A percentile compares a stretch with the other conserved stretches of the same genome.
These are phyloP conservation scores for Penicillium sp. DNA, from an alignment of 2,329 filamentous ascomycete genomes.

Conservation along the genomic window DNA sequence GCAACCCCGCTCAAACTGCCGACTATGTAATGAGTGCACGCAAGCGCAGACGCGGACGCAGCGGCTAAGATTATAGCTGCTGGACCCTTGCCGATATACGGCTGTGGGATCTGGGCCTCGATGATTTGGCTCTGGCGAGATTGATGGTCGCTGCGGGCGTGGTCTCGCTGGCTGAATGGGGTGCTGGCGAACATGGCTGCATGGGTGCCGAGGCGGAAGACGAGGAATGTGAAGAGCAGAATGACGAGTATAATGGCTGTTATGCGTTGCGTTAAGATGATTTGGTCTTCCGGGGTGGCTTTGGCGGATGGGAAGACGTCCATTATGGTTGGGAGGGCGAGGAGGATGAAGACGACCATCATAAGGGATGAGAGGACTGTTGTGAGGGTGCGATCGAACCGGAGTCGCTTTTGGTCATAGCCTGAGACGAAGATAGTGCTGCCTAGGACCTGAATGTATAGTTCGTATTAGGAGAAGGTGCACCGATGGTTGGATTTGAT, in stretches of 20 bases:
- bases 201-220: constrained; percentile 19
- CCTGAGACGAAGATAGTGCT: constrained; percentile 15
- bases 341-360: constrained; percentile 20
- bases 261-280: constrained; percentile 11
- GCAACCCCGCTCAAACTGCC: constrained; percentile 5
- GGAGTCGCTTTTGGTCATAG: constrained; percentile 18
- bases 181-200: constrained; percentile 18
- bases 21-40: constrained; percentile 12
- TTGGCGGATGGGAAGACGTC: constrained; percentile 18
- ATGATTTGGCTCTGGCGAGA: neutral
- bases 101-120: neutral
- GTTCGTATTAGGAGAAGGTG: neutral
- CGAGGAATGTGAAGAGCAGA: constrained; percentile 13
- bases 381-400: constrained; percentile 21
- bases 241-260: constrained; percentile 13
- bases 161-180: constrained; percentile 5
- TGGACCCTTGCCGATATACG: neutral
- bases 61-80: constrained; percentile 2
- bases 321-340: constrained; percentile 20
- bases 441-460: constrained; percentile 14
- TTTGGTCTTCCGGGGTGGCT: constrained; percentile 6
- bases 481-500: neutral
- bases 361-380: constrained; percentile 24
- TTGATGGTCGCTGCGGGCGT: neutral
- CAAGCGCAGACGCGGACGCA: constrained; percentile 4